Conservation (phyloP, 345 rosid species). For the Hypericum androsaemum region DNA sequence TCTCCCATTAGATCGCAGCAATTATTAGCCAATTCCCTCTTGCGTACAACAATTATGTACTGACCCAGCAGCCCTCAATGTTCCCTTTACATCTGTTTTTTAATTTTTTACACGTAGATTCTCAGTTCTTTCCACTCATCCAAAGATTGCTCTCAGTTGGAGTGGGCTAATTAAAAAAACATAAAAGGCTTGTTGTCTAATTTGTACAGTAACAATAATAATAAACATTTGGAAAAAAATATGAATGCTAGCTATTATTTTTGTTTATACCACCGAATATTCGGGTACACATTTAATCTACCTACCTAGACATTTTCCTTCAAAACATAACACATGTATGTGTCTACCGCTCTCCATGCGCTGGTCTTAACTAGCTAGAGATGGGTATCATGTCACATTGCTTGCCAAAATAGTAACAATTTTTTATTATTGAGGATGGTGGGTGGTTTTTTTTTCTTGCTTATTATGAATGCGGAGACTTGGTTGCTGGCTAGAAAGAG, state of each 20-base stretch:
- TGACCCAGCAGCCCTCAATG: conserved; percentile 7
- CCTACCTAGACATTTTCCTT: no score
- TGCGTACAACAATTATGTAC: conserved; percentile 1
- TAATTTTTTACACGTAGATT: no score
- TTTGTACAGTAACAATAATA: no score
- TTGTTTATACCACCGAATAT: no score
- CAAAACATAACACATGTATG: conserved; percentile 62
- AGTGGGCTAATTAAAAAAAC: neutral
- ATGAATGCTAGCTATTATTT: no score
- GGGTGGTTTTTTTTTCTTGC: conserved; percentile 22
- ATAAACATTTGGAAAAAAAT: no score
- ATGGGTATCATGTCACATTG: conserved; percentile 70
- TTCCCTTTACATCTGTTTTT: neutral
- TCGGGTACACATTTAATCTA: no score
- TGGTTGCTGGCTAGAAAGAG: neutral
- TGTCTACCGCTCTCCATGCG: conserved; percentile 70
- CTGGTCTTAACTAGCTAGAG: conserved; percentile 36
- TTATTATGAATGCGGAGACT: neutral
- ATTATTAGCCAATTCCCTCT: conserved; percentile 30
- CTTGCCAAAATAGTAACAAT: conserved; percentile 34
- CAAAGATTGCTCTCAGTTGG: conserved; percentile 16
- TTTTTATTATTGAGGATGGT: conserved; percentile 24
- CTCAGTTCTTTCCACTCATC: conserved; percentile 2
- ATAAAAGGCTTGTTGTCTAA: no score
- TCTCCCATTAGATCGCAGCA: conserved; percentile 15